These are phyloP conservation scores for Malassezia obtusa DNA, from an alignment of 1,284 basidiomycete species.

Conservation along the genomic window DNA sequence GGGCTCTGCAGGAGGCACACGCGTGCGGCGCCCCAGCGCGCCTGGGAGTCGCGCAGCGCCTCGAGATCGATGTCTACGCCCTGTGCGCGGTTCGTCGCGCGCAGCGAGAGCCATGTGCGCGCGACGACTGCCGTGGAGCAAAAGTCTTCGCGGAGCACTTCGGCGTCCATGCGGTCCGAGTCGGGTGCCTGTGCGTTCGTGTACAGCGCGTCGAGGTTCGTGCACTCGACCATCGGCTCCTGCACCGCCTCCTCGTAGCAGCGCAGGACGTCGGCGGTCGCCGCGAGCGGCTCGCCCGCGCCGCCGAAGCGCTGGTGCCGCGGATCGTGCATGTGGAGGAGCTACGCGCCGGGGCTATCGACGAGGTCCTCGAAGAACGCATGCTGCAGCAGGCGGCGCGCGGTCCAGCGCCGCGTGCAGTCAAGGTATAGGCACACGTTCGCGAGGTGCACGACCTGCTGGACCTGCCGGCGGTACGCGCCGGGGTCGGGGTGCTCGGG, in stretches of 20 bases:
- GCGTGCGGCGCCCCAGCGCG: slow-evolving; percentile 6
- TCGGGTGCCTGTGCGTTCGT: slow-evolving; percentile 21
- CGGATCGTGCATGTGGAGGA: slow-evolving; percentile 14
- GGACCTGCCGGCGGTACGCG: slow-evolving; percentile 28
- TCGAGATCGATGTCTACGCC: slow-evolving; percentile 35
- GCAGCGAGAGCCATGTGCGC: slow-evolving; percentile 25
- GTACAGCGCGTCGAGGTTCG: slow-evolving; percentile 32
- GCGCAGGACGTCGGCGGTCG: slow-evolving; percentile 25
- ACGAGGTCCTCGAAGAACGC: slow-evolving; percentile 27
- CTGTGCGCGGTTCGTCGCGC: slow-evolving; percentile 19
- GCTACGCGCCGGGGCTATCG: neutral
- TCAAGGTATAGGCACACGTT: slow-evolving; percentile 38
- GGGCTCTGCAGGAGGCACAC: slow-evolving; percentile 27
- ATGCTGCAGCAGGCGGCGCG: slow-evolving; percentile 30
- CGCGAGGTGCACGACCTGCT: slow-evolving; percentile 35
- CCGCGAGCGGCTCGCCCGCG: slow-evolving; percentile 14
- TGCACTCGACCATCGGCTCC: slow-evolving; percentile 27
- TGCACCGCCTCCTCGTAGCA: slow-evolving; percentile 38
- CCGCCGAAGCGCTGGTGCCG: slow-evolving; percentile 13
- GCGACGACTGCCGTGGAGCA: slow-evolving; percentile 31
- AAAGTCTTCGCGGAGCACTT: slow-evolving; percentile 33
- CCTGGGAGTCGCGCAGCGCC: slow-evolving; percentile 24
- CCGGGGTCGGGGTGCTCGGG: slow-evolving; percentile 30
- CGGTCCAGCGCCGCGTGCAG: slow-evolving; percentile 37
- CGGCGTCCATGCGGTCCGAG: slow-evolving; percentile 24